Conservation (phyloP, 116 monocot species). For the Posidonia oceanica region DNA sequence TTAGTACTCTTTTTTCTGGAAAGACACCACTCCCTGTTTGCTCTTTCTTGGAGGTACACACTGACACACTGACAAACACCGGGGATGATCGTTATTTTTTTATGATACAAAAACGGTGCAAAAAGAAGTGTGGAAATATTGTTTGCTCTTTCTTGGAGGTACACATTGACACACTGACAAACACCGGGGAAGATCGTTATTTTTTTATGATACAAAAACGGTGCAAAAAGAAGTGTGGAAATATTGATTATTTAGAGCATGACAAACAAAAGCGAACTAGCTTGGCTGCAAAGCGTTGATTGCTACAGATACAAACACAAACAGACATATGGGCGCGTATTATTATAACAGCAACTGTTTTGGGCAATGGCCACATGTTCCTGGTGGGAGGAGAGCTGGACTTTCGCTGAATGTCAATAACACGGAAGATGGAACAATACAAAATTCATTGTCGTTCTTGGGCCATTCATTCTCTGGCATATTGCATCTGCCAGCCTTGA, state of each 20-base stretch:
- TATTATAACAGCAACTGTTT: not conserved
- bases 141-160: too few species aligned
- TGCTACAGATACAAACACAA: too few species aligned
- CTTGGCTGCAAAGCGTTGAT: not conserved
- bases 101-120: too few species aligned
- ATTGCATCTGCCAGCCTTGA: constrained; percentile 1
- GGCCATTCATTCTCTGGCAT: not conserved
- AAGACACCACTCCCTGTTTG: too few species aligned
- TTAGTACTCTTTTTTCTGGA: too few species aligned
- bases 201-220: too few species aligned
- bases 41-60: too few species aligned
- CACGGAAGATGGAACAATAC: not conserved
- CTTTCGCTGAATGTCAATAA: not conserved
- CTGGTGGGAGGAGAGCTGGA: not conserved
- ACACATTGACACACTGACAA: too few species aligned
- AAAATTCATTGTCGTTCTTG: not conserved
- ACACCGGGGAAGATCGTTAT: too few species aligned
- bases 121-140: not conserved
- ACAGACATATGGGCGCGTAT: not conserved
- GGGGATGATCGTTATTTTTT: too few species aligned
- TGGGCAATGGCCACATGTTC: not conserved
- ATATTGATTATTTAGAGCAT: not conserved
- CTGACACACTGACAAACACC: too few species aligned
- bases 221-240: not conserved
- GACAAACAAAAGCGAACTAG: not conserved